Conservation (phyloP, 345 rosid species). For the Garcia nutans region DNA sequence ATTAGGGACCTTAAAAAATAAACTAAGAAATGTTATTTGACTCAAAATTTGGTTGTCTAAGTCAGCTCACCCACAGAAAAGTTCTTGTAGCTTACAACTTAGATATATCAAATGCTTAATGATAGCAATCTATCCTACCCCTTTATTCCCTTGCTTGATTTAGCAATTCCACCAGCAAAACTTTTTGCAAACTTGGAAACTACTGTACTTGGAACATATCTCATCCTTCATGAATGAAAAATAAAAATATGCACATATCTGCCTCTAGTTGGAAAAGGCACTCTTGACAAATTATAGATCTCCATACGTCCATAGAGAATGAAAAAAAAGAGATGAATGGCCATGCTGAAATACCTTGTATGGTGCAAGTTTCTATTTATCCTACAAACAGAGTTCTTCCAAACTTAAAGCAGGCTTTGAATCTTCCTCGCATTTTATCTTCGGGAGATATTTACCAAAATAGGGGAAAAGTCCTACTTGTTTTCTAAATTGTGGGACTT, state of each 20-base stretch:
- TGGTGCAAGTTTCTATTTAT: slow-evolving; percentile 95
- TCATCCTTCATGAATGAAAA: neutral
- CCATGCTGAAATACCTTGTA: slow-evolving; percentile 62
- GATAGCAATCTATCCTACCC: neutral
- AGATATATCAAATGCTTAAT: neutral
- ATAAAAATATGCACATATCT: neutral
- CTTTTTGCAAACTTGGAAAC: neutral
- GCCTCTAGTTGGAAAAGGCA: neutral
- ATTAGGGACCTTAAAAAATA: neutral
- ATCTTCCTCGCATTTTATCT: slow-evolving; percentile 46
- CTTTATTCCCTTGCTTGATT: no score
- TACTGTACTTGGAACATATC: neutral
- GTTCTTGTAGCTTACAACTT: neutral
- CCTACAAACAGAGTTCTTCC: slow-evolving; percentile 77
- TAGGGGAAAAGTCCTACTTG: no score
- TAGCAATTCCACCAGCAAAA: neutral
- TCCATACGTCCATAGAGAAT: neutral
- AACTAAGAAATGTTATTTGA: neutral
- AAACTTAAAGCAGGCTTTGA: slow-evolving; percentile 58
- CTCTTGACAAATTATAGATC: neutral
- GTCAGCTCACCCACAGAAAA: neutral
- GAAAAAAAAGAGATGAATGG: neutral
- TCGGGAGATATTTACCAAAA: slow-evolving; percentile 6
- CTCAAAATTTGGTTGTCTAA: neutral
- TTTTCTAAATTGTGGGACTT: no score